Evolutionary conservation across 2,329 filamentous ascomycete genomes (phyloP), one percentile per base, ranked within the genome.

Genomic region (Phialocephala subalpina): DNA sequence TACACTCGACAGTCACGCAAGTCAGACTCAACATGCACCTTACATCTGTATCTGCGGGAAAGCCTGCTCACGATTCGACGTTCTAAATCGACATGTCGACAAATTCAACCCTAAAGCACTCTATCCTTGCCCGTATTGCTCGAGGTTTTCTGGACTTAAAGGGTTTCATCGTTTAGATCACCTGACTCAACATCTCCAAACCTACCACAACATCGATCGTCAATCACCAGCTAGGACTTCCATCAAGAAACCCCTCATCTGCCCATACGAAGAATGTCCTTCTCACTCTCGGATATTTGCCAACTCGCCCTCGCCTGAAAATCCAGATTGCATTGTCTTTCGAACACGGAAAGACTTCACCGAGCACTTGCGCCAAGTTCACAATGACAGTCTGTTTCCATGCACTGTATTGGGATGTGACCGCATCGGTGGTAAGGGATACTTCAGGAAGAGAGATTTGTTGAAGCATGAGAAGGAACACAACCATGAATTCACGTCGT

Each of bases 91-190:
- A 6, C 76, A 78, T 29, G 20, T 68, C 8, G 49, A 64, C 14
- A 58, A 58, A 61, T 25, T 62, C 59, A 5, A 68, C 71, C 18
- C 62, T 36, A 16, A 63, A 67, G 18, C 55, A 62, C 68, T 62
- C 1, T 76, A 69, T 47, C 73, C 75, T 2, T 80, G 79, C 35
- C 63, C 56, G 0, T 70, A 74, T 42, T 80, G 78, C 70, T 76
- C 71, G 47, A 73, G 65, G 25, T 70, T 77, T 55, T 72, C 70
- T 11, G 77, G 75, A 3, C 68, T 69, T 11, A 65, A 75, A 3
- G 75, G 74, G 1, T 80, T 81, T 62, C 74, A 72, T 40, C 76
- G 79, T 18, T 75, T 70, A 12, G 78, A 80, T 57, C 78, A 81
- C 59, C 70, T 80, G 0, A 63, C 70, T 1, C 78, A 80, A 33